Evolutionary conservation across 371 early-diverging fungal species (phyloP).

Genomic region (Apophysomyces trapeziformis): DNA sequence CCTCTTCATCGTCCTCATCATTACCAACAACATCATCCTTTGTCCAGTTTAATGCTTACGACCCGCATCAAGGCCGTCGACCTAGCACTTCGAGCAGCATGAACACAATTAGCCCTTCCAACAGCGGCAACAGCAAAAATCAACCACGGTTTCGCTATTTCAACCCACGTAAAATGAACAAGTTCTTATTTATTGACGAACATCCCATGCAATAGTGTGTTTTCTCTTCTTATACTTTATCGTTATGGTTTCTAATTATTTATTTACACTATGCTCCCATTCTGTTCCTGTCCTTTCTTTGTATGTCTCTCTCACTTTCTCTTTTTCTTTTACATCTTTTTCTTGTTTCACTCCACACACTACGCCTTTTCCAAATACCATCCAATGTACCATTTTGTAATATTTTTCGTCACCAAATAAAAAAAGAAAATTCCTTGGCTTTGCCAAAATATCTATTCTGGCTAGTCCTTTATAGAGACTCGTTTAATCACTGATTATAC

Average conservation of each 20-base stretch:
- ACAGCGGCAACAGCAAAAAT: slow-evolving; percentile 18
- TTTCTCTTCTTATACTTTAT: slow-evolving; percentile 4
- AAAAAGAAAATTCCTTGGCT: not conserved
- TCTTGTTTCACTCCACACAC: slow-evolving; percentile 5
- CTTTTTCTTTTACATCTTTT: not conserved
- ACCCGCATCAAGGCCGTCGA: not conserved
- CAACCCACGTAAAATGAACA: slow-evolving; percentile 58
- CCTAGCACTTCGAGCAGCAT: slow-evolving; percentile 3
- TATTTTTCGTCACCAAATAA: not conserved
- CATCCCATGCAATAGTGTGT: slow-evolving; percentile 32
- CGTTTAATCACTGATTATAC: too few relatives aligned
- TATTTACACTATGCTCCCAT: not conserved
- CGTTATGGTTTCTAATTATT: not conserved
- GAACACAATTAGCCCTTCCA: not conserved
- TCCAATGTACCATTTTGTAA: not conserved
- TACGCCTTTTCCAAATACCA: not conserved
- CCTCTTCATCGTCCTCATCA: slow-evolving; percentile 9
- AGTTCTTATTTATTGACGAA: slow-evolving; percentile 58
- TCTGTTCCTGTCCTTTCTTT: slow-evolving; percentile 5
- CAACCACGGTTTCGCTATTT: slow-evolving; percentile 55
- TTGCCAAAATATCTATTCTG: too few relatives aligned
- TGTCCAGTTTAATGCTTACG: not conserved
- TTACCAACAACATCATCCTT: slow-evolving; percentile 13
- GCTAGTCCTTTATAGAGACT: too few relatives aligned
- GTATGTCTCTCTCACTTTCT: slow-evolving; percentile 3